Evolutionary conservation across 1,284 basidiomycete genomes (phyloP), one percentile per base, ranked within the genome.

Genomic region (Puccinia novopanici): DNA sequence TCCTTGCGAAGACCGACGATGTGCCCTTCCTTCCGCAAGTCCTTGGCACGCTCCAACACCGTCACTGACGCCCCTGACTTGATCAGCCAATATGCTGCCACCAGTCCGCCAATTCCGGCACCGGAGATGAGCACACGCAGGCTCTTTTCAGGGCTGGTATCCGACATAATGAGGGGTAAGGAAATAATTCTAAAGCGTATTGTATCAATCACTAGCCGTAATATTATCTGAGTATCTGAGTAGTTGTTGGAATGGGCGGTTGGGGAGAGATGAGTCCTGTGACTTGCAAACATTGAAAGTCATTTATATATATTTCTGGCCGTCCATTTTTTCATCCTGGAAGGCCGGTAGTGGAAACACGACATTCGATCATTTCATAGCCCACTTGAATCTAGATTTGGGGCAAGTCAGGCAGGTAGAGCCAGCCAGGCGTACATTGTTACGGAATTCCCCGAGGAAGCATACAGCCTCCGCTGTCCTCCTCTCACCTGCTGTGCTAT

Each of bases 51-150:
- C 48, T 84, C 84, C 48, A 84, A 40, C 17, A 84, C 57, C 52
- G 84, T 84, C 5, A 83, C 78, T 8, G 55, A 75, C 3, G 63
- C 63, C 4, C 82, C 82, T 5, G 82, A 77, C 10, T 73, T 79
- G 3, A 81, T 55, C 24, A 83, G 81, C 48, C 71, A 82, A 27
- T 67, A 82, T 22, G 83, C 83, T n/a, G 82, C 27, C 2, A 80
- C 77, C 19, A 83, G 81, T 0, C 84, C 83, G 5, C 82, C 82
- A 34, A 84, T 82, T 54, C 84, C 83, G 0, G 83, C 84, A 5
- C 84, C 84, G 48, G 82, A 82, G 74, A 84, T 81, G 59, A 84
- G 81, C 45, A 83, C 82, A 24, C 52, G 48, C 15, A 50, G 57
- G 13, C 8, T 61, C 12, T 63, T 63, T 59, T 22, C 27, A 54